A percentile compares a stretch with the other conserved stretches of the same genome.
Evolutionary conservation across 2,329 filamentous ascomycete genomes (phyloP).

Genomic region (Fusarium ambrosium): DNA sequence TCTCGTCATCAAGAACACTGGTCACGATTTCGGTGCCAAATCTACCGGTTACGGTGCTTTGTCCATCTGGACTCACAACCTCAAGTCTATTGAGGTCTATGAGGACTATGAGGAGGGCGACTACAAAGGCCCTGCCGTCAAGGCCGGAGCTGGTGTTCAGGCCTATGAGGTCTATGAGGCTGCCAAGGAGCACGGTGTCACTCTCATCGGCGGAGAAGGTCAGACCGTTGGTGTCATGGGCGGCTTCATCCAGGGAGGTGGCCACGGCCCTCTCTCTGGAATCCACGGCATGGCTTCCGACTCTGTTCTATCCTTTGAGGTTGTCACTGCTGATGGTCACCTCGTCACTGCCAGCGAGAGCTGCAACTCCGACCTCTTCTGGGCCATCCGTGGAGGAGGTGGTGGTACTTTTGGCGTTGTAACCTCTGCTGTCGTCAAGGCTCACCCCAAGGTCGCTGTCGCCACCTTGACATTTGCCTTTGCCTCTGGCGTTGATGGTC

Average conservation of each 20-base stretch:
- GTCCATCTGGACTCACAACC: slow-evolving; percentile 56
- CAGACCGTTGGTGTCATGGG: slow-evolving; percentile 69
- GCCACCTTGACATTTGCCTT: slow-evolving; percentile 49
- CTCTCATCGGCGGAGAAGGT: slow-evolving; percentile 67
- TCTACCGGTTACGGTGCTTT: slow-evolving; percentile 65
- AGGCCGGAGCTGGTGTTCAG: slow-evolving; percentile 66
- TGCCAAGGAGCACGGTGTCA: slow-evolving; percentile 60
- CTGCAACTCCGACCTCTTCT: slow-evolving; percentile 70
- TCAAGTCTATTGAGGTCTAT: slow-evolving; percentile 58
- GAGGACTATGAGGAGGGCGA: slow-evolving; percentile 54
- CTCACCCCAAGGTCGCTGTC: slow-evolving; percentile 50
- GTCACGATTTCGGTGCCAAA: slow-evolving; percentile 67
- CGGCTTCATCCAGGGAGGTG: slow-evolving; percentile 72
- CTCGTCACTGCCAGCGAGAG: slow-evolving; percentile 57
- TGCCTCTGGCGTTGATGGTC: slow-evolving; percentile 29
- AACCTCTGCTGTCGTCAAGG: slow-evolving; percentile 53
- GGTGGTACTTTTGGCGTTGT: slow-evolving; percentile 62
- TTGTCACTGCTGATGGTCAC: slow-evolving; percentile 65
- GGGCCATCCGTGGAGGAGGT: slow-evolving; percentile 71
- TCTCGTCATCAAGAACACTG: slow-evolving; percentile 64
- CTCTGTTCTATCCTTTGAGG: slow-evolving; percentile 67
- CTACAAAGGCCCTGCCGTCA: slow-evolving; percentile 66
- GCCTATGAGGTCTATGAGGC: slow-evolving; percentile 61
- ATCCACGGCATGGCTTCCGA: slow-evolving; percentile 70
- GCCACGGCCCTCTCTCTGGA: slow-evolving; percentile 66